Evolutionary conservation across 306 rosid species (phyloP).

Genomic region (Heteromeles arbutifolia): DNA sequence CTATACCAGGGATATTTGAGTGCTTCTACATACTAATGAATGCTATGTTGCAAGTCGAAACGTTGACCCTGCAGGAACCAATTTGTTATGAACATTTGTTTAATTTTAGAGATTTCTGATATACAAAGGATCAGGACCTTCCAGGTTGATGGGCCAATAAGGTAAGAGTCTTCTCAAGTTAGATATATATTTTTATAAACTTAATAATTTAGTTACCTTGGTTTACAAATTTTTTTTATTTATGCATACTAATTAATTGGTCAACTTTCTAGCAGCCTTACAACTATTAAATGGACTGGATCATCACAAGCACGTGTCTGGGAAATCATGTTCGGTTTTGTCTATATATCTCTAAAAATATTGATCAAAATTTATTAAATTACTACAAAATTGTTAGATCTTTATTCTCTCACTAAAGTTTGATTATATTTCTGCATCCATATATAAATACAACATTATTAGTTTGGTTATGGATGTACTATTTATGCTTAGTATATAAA

Average conservation of each 20-base stretch:
- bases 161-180: background rate
- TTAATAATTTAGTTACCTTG: background rate
- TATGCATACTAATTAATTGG: background rate
- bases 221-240: background rate
- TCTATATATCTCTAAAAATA: background rate
- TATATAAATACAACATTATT: background rate
- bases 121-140: background rate
- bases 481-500: background rate
- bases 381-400: conserved; percentile 10
- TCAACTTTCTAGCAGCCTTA: conserved; percentile 1
- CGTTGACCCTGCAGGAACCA: background rate
- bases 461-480: conserved; percentile 3
- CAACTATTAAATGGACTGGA: conserved; percentile 9
- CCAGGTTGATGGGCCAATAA: background rate
- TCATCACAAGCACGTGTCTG: conserved; percentile 28
- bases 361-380: background rate
- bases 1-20: background rate
- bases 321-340: conserved; percentile 12
- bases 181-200: background rate
- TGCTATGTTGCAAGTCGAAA: background rate
- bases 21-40: background rate
- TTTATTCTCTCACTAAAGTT: conserved; percentile 3
- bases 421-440: conserved; percentile 10
- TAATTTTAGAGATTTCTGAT: background rate
- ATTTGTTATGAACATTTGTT: background rate